Base-by-base conservation (phyloP, 129 eudicot species). In the Flaveria ramosissima region DNA sequence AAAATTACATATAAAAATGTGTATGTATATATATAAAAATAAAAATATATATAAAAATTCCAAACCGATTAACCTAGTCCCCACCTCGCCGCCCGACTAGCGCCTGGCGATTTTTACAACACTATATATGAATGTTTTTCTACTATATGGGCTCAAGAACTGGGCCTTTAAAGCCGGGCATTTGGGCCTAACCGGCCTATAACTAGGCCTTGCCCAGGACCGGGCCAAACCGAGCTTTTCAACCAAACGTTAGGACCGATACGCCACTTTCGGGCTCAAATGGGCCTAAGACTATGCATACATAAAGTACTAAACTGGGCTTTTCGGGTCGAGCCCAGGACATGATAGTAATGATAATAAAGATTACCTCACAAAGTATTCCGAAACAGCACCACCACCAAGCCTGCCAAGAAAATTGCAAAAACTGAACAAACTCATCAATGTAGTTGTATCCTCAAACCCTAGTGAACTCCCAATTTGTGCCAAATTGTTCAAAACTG, bases 401-500 rank as follows among this genome's bases (percentile, higher is more conserved):
- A 93, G 82, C 53, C 98, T 96, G 20, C 98, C 98, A 74, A 89
- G 75, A 69, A 91, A 94, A 74, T 94, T 94, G 86, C 89, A 87
- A 70, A 94, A 91, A 82, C 96, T 88, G 86, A 94, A 94, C 61
- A 94, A 74, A 68, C 93, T 87, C 79, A 94, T 70, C 88, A 94
- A 80, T 21, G 86, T 82, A 10, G 90, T 89, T 9, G 97, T 86
- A 83, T 93, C 85, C 64, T 81, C 63, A 70, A 89, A 77, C 9
- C 93, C 97, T 14, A 75, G 84, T 0, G 97, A 84, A 78, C 77
- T 84, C 50, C 96, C 98, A 36, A 94, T 94, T 71, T 94, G 98
- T 2, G 98, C 92, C 83, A 94, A 85, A 80, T 94, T 94, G 78
- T 93, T 93, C 43, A 93, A 85, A 68, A 94, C 97, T 10, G 98